Base-by-base conservation (phyloP, 2,329 filamentous ascomycete species). In the Triangularia verruculosa region DNA sequence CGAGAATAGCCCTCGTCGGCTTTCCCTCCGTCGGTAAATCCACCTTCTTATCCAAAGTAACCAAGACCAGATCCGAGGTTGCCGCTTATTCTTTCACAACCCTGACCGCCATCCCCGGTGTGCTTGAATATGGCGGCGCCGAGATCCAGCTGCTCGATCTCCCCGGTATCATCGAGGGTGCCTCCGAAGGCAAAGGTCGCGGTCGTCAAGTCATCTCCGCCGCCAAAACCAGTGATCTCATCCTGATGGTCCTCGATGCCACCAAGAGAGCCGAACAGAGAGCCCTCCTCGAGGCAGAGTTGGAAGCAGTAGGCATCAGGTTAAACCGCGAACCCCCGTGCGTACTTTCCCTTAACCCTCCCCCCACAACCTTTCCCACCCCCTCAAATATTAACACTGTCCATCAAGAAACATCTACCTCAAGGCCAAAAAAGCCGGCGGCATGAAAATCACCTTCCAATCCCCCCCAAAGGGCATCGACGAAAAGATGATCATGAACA, bases 1-100 rank as follows among this genome's bases (percentile, higher is more conserved):
- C 95, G 13, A 88, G 95, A 73, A 98, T 99, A 78, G 93, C 96
- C 1, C 86, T 99, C 1, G 96, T 99, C 61, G 95, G 95, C n/a
- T 99, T 99, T 72, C 95, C 96, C 0, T 99, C 96, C 0, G 95
- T 99, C 59, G 95, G 95, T 76, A 99, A 99, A 81, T 99, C 95
- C 2, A 99, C 95, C 0, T 98, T 99, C 74, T 77, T 99, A n/a
- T 97, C 93, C 57, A 97, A 98, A 74, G 96, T 99, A 75, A 99
- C 95, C 57, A 98, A 97, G 80, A 99, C 96, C 43, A 93, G 92
- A 74, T 97, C 93, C 58, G 94, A 97, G 76, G 93, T 97, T 27
- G 95, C 95, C 0, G 91, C 95, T 0, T 99, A 99, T 75, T 89
- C 94, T 62, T 99, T 99, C 86, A 99, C 95, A 11, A 99, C 95